A percentile compares a stretch with the other conserved stretches of the same genome.
These are phyloP conservation scores for Ceratocystis eucalypticola DNA, from an alignment of 2,329 filamentous ascomycete genomes.

Conservation along the genomic window DNA sequence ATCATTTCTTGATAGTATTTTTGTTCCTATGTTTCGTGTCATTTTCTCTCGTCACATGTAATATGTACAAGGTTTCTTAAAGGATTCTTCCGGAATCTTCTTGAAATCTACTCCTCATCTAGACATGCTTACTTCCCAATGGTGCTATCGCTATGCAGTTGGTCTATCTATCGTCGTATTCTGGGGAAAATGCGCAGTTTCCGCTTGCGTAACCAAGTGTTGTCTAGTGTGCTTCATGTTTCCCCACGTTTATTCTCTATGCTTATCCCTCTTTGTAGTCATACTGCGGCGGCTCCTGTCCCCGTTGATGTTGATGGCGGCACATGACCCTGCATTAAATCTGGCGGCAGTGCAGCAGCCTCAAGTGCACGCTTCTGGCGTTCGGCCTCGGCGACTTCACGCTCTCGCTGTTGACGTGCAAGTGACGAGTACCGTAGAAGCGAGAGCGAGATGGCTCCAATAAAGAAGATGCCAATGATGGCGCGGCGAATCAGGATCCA, in stretches of 20 bases:
- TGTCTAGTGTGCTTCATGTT: too few relatives aligned
- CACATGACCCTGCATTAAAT: slow-evolving; percentile 1
- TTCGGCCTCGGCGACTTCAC: not conserved
- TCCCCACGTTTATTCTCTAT: not conserved
- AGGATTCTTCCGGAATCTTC: too few relatives aligned
- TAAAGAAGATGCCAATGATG: slow-evolving; percentile 51
- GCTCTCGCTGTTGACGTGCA: slow-evolving; percentile 32
- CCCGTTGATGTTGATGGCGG: not conserved
- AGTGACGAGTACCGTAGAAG: slow-evolving; percentile 49
- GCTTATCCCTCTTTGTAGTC: not conserved
- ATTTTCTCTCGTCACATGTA: not conserved
- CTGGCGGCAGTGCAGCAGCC: not conserved
- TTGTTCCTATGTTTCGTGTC: not conserved
- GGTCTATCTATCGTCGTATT: too few relatives aligned
- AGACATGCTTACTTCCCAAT: too few relatives aligned
- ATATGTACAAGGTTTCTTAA: not conserved
- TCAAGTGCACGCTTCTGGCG: slow-evolving; percentile 31
- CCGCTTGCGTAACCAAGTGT: too few relatives aligned
- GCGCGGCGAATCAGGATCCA: slow-evolving; percentile 65
- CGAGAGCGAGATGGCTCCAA: slow-evolving; percentile 47
- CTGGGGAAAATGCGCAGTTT: too few relatives aligned
- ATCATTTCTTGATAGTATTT: not conserved
- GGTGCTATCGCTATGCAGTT: too few relatives aligned
- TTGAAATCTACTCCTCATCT: too few relatives aligned
- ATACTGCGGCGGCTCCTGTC: not conserved